Percentiles rank a stretch among this genome's conserved stretches.
These are phyloP conservation scores for Podaxis sp. DNA, from an alignment of 768 basidiomycete genomes.

Conservation along the genomic window DNA sequence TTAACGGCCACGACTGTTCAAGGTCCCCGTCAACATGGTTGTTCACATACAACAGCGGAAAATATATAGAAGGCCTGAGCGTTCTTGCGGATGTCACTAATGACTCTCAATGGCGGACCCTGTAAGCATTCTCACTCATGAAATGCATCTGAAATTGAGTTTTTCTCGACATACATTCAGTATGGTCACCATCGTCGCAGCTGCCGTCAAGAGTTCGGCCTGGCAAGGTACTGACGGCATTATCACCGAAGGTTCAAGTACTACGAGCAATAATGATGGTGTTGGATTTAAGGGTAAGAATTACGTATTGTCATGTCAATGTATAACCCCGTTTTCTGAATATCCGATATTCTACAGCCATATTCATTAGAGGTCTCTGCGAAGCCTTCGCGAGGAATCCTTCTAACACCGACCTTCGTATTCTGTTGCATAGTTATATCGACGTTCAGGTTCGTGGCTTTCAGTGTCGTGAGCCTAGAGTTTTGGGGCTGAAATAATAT, in stretches of 20 bases:
- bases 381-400: slow-evolving; percentile 44
- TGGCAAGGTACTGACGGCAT: slow-evolving; percentile 53
- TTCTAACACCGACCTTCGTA: slow-evolving; percentile 35
- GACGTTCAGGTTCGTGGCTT: slow-evolving; percentile 45
- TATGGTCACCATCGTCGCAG: slow-evolving; percentile 31
- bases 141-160: background rate
- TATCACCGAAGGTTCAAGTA: slow-evolving; percentile 50
- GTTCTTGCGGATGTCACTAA: slow-evolving; percentile 43
- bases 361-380: slow-evolving; percentile 47
- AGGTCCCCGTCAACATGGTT: slow-evolving; percentile 44
- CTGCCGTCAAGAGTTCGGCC: slow-evolving; percentile 39
- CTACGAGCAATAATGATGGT: slow-evolving; percentile 40
- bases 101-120: slow-evolving; percentile 37
- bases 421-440: slow-evolving; percentile 47
- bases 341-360: slow-evolving; percentile 17
- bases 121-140: slow-evolving; percentile 31
- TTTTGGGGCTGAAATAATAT: slow-evolving; percentile 1
- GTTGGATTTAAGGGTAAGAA: slow-evolving; percentile 51
- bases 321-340: background rate
- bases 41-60: slow-evolving; percentile 57
- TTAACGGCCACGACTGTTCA: slow-evolving; percentile 46
- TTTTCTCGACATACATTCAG: slow-evolving; percentile 1
- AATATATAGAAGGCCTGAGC: slow-evolving; percentile 51
- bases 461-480: background rate
- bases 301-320: background rate